Conservation (phyloP, 345 rosid genomes). For the Euphorbia lathyris region DNA sequence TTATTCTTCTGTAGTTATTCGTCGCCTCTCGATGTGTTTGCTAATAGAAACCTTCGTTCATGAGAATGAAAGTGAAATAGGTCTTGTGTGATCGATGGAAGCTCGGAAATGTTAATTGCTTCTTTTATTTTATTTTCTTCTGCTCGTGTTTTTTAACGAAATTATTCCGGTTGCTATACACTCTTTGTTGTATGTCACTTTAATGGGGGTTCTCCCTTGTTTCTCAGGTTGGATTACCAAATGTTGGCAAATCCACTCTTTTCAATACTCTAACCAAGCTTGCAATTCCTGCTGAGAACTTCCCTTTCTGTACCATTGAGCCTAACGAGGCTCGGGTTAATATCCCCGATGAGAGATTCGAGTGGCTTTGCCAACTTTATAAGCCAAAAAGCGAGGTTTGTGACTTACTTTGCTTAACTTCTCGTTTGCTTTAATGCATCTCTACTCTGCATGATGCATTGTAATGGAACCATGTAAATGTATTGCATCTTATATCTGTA, state of each 20-base stretch:
- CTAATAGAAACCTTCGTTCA: not conserved
- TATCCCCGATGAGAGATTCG: constrained; percentile 89
- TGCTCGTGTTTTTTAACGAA: no score
- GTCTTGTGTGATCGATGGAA: not conserved
- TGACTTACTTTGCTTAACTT: not conserved
- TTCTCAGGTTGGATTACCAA: constrained; percentile 88
- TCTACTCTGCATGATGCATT: not conserved
- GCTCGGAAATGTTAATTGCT: not conserved
- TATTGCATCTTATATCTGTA: not conserved
- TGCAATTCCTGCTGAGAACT: constrained; percentile 94
- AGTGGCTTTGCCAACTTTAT: constrained; percentile 81
- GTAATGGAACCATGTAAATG: not conserved
- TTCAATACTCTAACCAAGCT: constrained; percentile 94
- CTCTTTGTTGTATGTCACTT: not conserved
- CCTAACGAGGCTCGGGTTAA: constrained; percentile 94
- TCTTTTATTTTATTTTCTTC: no score
- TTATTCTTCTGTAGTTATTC: not conserved
- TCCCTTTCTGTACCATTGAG: constrained; percentile 95
- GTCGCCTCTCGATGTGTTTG: not conserved
- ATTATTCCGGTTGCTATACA: not conserved
- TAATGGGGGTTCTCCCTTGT: not conserved
- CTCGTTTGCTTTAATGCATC: not conserved
- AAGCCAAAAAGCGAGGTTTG: constrained; percentile 88
- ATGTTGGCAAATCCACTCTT: constrained; percentile 96
- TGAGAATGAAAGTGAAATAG: not conserved